Base-by-base conservation (phyloP, 371 early-diverging fungal species). In the Basidiobolus heterosporus region DNA sequence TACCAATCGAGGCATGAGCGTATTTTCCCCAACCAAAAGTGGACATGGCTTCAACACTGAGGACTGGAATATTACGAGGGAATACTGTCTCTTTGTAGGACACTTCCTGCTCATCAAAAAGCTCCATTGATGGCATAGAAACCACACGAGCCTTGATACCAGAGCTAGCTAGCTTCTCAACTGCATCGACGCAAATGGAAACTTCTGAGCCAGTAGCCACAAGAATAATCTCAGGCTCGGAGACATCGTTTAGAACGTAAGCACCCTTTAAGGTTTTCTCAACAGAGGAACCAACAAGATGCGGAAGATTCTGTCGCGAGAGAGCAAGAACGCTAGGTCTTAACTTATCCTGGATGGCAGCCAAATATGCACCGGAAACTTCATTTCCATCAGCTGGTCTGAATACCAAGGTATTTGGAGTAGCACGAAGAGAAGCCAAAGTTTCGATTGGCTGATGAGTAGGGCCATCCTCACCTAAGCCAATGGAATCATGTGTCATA, bases 371-470 rank as follows among this genome's bases (percentile, higher is more conserved):
- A 47, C 88, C 97, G 21, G 93, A 87, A 20, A 82, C 81, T 64
- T 98, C 98, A 56, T 90, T 89, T 41, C 97, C 95, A 63, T 98
- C 97, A 43, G 91, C 92, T 38, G 98, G 98, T 53, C 98, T 80
- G 62, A 94, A 65, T 46, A 75, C 74, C 36, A 81, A 61, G 56
- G 86, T 66, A 72, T 92, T 90, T 47, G 99, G 99, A 22, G 89
- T 82, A 11, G 98, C 98, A 46, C 99, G 83, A 20, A 93, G 69
- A 58, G 80, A 67, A 38, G 97, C 78, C 55, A 98, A 59, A 14
- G 91, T 91, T 66, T 99, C 99, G 45, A 98, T 85, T 5, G 99
- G 99, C 66, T 98, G 98, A 70, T 99, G 99, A 39, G 98, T 98
- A 23, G 98, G 98, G 3, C 99, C 99, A 64, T 99, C 99, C 67